Percentiles rank a stretch among this genome's conserved stretches.
phyloP scores from a whole-genome alignment of 1,284 basidiomycete species.

The Somion occarium region DNA sequence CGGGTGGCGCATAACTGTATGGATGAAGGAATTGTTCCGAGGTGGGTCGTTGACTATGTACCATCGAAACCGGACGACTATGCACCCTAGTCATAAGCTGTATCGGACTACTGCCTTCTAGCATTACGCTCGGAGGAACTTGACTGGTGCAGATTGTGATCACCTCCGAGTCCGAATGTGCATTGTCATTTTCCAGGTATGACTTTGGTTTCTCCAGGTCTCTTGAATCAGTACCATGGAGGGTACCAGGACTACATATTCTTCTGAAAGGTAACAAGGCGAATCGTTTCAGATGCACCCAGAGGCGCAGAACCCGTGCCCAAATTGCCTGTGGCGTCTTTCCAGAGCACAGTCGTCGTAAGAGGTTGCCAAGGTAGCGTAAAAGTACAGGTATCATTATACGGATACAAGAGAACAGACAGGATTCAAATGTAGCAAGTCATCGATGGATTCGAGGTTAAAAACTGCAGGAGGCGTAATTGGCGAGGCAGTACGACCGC shows the following conservation, averaged over 20 bases:
- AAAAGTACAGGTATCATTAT: background rate
- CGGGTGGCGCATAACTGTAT: background rate
- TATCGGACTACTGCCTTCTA: background rate
- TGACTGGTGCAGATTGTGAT: background rate
- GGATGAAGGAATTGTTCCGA: background rate
- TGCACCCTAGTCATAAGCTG: background rate
- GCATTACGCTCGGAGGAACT: background rate
- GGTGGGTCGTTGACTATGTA: background rate
- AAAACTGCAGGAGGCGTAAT: background rate
- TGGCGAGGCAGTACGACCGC: background rate
- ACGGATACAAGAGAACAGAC: background rate
- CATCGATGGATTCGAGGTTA: background rate
- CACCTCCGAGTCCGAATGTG: background rate
- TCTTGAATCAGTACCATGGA: too few relatives aligned
- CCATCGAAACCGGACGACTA: background rate
- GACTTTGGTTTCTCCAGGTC: background rate
- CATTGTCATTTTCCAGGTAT: background rate
- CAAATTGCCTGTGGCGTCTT: background rate
- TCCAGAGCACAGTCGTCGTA: background rate
- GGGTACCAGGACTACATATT: background rate
- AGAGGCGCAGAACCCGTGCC: background rate
- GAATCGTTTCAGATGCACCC: background rate
- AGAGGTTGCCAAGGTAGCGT: background rate
- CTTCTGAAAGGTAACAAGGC: background rate
- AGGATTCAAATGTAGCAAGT: background rate